Percentiles rank a stretch among this genome's conserved stretches.
These are phyloP conservation scores for Xylaria polymorpha DNA, from an alignment of 2,329 filamentous ascomycete genomes.

Conservation along the genomic window DNA sequence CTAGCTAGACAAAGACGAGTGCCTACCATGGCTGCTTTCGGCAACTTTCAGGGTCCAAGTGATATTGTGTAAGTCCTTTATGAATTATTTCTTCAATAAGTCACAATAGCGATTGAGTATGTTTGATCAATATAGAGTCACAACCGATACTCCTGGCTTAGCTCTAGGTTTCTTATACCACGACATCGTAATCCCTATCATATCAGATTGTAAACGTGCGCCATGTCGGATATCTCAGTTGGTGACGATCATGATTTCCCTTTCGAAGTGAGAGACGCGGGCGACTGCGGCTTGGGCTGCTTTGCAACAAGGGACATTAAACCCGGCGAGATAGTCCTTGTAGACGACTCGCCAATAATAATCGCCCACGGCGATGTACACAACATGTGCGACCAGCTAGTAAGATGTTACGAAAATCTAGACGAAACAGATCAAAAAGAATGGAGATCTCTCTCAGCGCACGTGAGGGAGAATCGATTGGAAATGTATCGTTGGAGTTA, in stretches of 20 bases:
- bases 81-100: not conserved
- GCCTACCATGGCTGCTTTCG: not conserved
- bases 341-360: conserved; percentile 17
- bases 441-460: not conserved
- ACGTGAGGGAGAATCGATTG: no score
- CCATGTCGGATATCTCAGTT: conserved; percentile 8
- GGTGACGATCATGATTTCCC: not conserved
- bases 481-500: not conserved
- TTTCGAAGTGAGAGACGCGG: conserved; percentile 16
- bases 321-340: conserved; percentile 25
- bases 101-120: not conserved
- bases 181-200: conserved; percentile 63
- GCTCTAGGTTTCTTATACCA: conserved; percentile 52
- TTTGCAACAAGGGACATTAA: conserved; percentile 32
- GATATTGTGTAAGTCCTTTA: not conserved
- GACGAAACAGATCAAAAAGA: not conserved
- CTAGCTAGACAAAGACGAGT: not conserved
- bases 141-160: not conserved
- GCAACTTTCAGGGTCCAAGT: not conserved
- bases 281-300: conserved; percentile 12
- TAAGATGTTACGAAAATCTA: not conserved
- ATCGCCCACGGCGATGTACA: not conserved
- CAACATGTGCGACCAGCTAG: not conserved
- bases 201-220: not conserved
- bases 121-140: not conserved